Conservation (phyloP, 768 basidiomycete species). For the Macrolepiota fuliginosa region DNA sequence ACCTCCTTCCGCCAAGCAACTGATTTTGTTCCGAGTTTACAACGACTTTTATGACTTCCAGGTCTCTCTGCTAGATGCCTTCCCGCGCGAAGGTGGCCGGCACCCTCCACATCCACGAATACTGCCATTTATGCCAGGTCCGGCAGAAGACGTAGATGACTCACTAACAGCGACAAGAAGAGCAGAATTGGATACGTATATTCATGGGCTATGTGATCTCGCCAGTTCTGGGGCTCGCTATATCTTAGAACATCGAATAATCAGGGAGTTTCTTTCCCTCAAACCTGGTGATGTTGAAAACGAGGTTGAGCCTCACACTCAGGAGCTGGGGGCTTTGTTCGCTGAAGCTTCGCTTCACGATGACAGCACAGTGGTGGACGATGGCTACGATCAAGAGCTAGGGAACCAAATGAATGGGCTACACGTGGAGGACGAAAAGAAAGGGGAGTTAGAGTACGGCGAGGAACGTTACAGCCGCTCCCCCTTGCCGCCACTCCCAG, state of each 20-base stretch:
- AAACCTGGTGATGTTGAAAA: constrained; percentile 85
- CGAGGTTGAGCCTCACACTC: constrained; percentile 55
- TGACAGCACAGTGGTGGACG: constrained; percentile 23
- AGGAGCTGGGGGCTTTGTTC: constrained; percentile 58
- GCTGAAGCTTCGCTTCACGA: constrained; percentile 24
- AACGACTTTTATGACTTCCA: constrained; percentile 99
- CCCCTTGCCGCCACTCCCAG: constrained; percentile 35
- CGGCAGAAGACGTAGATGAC: constrained; percentile 80
- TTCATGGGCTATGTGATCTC: constrained; percentile 75
- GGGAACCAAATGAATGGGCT: constrained; percentile 50
- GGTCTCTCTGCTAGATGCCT: constrained; percentile 78
- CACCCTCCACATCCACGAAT: constrained; percentile 65
- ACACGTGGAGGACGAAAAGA: constrained; percentile 41
- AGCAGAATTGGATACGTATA: constrained; percentile 86
- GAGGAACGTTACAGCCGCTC: constrained; percentile 53
- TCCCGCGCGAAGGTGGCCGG: constrained; percentile 90
- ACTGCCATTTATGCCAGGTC: constrained; percentile 97
- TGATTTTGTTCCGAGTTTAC: constrained; percentile 92
- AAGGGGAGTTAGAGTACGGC: constrained; percentile 67
- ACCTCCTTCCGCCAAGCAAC: constrained; percentile 68
- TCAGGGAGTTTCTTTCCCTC: constrained; percentile 80
- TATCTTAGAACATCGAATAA: constrained; percentile 75
- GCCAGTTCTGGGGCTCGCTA: constrained; percentile 66
- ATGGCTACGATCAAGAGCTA: constrained; percentile 32
- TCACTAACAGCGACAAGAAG: constrained; percentile 77